These are phyloP conservation scores for Straminergon stramineum DNA, from an alignment of 225 moss, liverwort and hornwort genomes.

Conservation along the genomic window DNA sequence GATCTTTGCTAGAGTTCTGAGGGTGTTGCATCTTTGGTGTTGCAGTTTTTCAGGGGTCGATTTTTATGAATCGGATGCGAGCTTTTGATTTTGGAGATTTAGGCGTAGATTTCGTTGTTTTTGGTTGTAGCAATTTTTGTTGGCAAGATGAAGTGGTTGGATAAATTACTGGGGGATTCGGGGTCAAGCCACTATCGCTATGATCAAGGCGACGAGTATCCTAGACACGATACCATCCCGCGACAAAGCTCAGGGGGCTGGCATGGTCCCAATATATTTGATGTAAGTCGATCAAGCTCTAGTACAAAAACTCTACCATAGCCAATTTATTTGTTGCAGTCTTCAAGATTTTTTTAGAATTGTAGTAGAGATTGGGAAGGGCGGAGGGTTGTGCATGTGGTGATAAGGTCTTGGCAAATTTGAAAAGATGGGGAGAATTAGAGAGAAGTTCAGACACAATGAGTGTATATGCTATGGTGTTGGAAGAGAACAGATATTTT, in stretches of 20 bases:
- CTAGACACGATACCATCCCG: slow-evolving; percentile 13
- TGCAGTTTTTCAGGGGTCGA: background rate
- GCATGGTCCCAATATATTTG: slow-evolving; percentile 44
- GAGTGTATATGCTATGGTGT: background rate
- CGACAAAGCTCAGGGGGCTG: slow-evolving; percentile 33
- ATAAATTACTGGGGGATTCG: slow-evolving; percentile 32
- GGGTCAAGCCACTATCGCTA: slow-evolving; percentile 32
- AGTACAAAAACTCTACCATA: background rate
- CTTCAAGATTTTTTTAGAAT: background rate
- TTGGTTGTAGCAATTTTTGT: background rate
- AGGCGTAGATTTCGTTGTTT: background rate
- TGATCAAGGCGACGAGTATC: slow-evolving; percentile 43
- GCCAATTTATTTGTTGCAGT: background rate
- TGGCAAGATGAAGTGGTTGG: slow-evolving; percentile 39
- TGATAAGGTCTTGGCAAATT: background rate
- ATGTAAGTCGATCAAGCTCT: slow-evolving; percentile 5
- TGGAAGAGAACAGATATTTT: background rate
- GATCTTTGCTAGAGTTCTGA: background rate
- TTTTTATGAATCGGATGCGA: background rate
- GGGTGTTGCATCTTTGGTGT: background rate
- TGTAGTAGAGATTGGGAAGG: background rate
- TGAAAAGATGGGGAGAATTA: background rate
- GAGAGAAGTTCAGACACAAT: background rate
- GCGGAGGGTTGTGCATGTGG: background rate
- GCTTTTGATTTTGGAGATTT: background rate